Conservation (phyloP, 805 yeast species). For the Kuraishia piskuri region DNA sequence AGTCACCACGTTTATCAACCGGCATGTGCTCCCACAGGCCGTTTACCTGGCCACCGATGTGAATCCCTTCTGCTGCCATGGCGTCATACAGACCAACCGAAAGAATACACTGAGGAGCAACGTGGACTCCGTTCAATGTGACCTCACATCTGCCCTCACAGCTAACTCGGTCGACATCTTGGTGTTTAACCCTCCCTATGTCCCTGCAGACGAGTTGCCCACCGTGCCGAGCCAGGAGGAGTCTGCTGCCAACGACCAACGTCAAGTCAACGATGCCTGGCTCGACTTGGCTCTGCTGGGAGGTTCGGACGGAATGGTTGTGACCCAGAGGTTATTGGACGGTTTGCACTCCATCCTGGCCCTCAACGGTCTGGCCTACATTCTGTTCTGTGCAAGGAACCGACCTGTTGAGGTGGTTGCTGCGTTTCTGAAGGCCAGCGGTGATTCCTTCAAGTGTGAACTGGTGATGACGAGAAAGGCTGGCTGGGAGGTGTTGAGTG, state of each 20-base stretch:
- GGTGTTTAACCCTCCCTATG: slow-evolving; percentile 94
- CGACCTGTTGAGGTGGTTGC: slow-evolving; percentile 56
- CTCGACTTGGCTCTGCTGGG: slow-evolving; percentile 86
- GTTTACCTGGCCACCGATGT: slow-evolving; percentile 67
- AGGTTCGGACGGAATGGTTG: slow-evolving; percentile 84
- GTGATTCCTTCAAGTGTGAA: slow-evolving; percentile 39
- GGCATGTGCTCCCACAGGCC: slow-evolving; percentile 43
- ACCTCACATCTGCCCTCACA: slow-evolving; percentile 43
- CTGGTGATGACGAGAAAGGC: slow-evolving; percentile 66
- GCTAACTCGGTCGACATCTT: slow-evolving; percentile 52
- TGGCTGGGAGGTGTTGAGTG: slow-evolving; percentile 90
- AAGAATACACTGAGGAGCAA: slow-evolving; percentile 11
- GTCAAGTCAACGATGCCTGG: slow-evolving; percentile 40
- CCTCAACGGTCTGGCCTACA: slow-evolving; percentile 67
- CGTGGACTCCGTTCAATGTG: slow-evolving; percentile 47
- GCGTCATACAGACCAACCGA: slow-evolving; percentile 34
- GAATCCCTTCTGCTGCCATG: slow-evolving; percentile 65
- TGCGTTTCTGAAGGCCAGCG: slow-evolving; percentile 30
- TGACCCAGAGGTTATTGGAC: slow-evolving; percentile 59
- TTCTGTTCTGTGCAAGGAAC: slow-evolving; percentile 87
- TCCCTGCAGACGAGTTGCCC: slow-evolving; percentile 79
- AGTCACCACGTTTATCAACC: slow-evolving; percentile 67
- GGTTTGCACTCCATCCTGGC: slow-evolving; percentile 45
- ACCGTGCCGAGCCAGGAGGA: slow-evolving; percentile 39
- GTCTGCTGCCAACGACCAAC: not conserved